These are phyloP conservation scores for Hortiboletus campestris DNA, from an alignment of 768 basidiomycete species.

Conservation along the genomic window DNA sequence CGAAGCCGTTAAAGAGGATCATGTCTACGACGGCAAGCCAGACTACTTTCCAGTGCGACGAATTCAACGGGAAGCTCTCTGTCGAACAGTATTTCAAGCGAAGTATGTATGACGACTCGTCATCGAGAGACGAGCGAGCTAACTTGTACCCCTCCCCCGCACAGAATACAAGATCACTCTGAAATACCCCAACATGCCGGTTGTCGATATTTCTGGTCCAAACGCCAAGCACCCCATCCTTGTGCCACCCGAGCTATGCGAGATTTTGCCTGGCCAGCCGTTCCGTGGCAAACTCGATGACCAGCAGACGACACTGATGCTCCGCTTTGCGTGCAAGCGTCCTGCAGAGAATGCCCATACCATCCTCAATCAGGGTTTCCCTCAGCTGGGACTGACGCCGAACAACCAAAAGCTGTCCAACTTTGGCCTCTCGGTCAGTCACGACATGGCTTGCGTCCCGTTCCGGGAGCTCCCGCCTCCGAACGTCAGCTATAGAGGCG, in stretches of 20 bases:
- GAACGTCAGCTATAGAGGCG: slow-evolving; percentile 49
- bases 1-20: slow-evolving; percentile 46
- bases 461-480: slow-evolving; percentile 65
- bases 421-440: slow-evolving; percentile 58
- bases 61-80: slow-evolving; percentile 50
- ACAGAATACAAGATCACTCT: slow-evolving; percentile 61
- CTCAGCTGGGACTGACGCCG: slow-evolving; percentile 49
- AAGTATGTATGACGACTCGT: slow-evolving; percentile 42
- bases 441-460: slow-evolving; percentile 62
- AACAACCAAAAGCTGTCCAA: slow-evolving; percentile 40
- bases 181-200: slow-evolving; percentile 47
- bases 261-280: slow-evolving; percentile 56
- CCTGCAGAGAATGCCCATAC: slow-evolving; percentile 57
- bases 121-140: background rate
- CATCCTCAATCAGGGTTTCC: slow-evolving; percentile 60
- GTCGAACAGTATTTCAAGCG: slow-evolving; percentile 62
- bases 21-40: slow-evolving; percentile 37
- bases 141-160: background rate
- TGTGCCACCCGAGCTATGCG: slow-evolving; percentile 71
- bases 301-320: slow-evolving; percentile 69
- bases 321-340: slow-evolving; percentile 61
- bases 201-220: slow-evolving; percentile 51
- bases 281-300: slow-evolving; percentile 61
- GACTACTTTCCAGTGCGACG: slow-evolving; percentile 56
- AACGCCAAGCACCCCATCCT: slow-evolving; percentile 32